These are phyloP conservation scores for Prunus padus DNA, from an alignment of 306 rosid genomes.

Conservation along the genomic window DNA sequence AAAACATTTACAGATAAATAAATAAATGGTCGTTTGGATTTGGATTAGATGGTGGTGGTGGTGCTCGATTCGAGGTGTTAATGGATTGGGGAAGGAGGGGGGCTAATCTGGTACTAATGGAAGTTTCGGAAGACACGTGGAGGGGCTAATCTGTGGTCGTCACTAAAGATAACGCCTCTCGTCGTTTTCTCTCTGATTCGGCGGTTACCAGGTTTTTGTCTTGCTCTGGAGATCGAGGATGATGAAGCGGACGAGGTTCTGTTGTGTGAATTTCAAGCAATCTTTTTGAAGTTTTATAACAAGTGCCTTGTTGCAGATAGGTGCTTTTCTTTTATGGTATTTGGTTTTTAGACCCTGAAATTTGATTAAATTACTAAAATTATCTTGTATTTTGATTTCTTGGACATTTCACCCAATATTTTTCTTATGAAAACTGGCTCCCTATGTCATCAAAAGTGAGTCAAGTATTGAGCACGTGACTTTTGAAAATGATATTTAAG, in stretches of 20 bases:
- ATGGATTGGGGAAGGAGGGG: background rate
- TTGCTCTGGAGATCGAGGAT: background rate
- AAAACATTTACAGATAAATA: background rate
- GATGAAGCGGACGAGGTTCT: background rate
- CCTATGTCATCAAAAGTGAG: too few species aligned
- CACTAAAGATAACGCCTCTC: constrained; percentile 45
- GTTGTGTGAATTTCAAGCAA: background rate
- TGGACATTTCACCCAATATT: too few species aligned
- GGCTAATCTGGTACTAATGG: constrained; percentile 11
- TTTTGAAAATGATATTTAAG: too few species aligned
- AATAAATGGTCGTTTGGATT: background rate
- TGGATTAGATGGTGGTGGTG: constrained; percentile 17
- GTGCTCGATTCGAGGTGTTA: constrained; percentile 35
- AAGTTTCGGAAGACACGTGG: constrained; percentile 52
- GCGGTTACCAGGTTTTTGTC: constrained; percentile 28
- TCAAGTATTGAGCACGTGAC: too few species aligned
- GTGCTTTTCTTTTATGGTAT: background rate
- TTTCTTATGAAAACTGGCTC: too few species aligned
- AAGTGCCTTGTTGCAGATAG: background rate
- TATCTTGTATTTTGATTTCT: too few species aligned
- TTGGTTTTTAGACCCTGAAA: background rate
- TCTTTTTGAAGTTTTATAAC: too few species aligned
- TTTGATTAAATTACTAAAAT: too few species aligned
- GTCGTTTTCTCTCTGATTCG: constrained; percentile 32
- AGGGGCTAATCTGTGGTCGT: constrained; percentile 34